A percentile compares a stretch with the other conserved stretches of the same genome.
These are phyloP conservation scores for Neonectria faginata DNA, from an alignment of 2,329 filamentous ascomycete species.

Conservation along the genomic window DNA sequence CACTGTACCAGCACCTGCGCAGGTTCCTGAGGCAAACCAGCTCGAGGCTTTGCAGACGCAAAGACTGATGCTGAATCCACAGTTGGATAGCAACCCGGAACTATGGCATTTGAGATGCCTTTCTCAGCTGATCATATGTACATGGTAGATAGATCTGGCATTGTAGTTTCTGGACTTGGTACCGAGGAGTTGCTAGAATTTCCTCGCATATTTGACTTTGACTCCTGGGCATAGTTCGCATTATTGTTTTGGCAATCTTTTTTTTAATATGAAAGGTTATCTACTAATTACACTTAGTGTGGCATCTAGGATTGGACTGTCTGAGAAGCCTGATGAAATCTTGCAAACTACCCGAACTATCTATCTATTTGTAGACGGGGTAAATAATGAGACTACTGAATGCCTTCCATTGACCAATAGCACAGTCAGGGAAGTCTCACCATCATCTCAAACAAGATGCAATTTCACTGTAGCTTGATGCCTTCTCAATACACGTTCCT, in stretches of 20 bases:
- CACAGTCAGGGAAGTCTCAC: too few species aligned
- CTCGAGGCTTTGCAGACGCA: not conserved
- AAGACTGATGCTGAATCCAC: not conserved
- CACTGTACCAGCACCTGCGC: not conserved
- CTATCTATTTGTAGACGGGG: too few species aligned
- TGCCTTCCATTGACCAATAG: too few species aligned
- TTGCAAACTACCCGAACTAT: too few species aligned
- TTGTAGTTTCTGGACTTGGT: slow-evolving; percentile 9
- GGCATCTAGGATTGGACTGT: too few species aligned
- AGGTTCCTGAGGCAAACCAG: not conserved
- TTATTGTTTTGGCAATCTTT: not conserved
- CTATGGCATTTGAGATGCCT: slow-evolving; percentile 15
- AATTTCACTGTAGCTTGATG: not conserved
- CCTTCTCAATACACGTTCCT: not conserved
- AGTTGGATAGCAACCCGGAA: not conserved
- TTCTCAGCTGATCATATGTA: slow-evolving; percentile 19
- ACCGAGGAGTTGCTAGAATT: slow-evolving; percentile 14
- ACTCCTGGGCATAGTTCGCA: not conserved
- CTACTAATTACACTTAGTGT: too few species aligned
- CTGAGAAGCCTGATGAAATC: too few species aligned
- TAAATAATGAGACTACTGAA: too few species aligned
- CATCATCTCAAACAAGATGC: not conserved
- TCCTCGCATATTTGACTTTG: slow-evolving; percentile 18
- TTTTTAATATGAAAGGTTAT: not conserved
- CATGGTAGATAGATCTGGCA: slow-evolving; percentile 4